These are phyloP conservation scores for Melastoma malabathricum DNA, from an alignment of 345 rosid species.

Conservation along the genomic window DNA sequence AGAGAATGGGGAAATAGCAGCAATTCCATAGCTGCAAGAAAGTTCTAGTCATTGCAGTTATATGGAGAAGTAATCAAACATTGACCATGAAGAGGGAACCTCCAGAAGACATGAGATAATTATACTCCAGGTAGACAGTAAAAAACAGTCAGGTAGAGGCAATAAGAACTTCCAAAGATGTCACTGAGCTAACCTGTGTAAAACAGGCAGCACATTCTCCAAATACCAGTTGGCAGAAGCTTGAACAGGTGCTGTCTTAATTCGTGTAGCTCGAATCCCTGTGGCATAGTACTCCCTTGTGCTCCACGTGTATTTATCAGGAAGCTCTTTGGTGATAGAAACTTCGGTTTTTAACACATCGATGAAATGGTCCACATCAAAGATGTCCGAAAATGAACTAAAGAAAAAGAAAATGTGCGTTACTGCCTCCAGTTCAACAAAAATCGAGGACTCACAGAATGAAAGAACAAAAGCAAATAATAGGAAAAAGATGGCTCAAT, in stretches of 20 bases:
- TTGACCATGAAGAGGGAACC: no score
- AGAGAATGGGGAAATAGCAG: conserved; percentile 91
- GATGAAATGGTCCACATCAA: conserved; percentile 83
- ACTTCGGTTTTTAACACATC: conserved; percentile 42
- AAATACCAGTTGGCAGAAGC: conserved; percentile 85
- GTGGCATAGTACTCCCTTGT: conserved; percentile 89
- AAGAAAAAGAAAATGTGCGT: conserved; percentile 11
- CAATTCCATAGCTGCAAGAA: conserved; percentile 66
- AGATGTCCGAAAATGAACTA: conserved; percentile 74
- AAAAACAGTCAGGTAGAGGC: no score
- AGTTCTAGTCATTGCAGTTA: no score
- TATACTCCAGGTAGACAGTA: no score
- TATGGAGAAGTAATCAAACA: no score
- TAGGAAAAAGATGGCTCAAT: neutral
- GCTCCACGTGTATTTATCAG: conserved; percentile 69
- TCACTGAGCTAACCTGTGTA: conserved; percentile 49
- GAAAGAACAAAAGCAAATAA: neutral
- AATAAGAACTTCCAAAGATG: neutral
- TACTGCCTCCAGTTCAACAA: neutral
- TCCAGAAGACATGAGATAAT: no score
- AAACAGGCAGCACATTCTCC: conserved; percentile 73
- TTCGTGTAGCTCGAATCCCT: conserved; percentile 82
- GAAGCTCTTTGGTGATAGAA: conserved; percentile 50
- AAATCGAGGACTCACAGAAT: no score
- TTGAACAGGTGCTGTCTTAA: conserved; percentile 82